Evolutionary conservation across 345 rosid genomes (phyloP).

Genomic region (Citrus glauca): DNA sequence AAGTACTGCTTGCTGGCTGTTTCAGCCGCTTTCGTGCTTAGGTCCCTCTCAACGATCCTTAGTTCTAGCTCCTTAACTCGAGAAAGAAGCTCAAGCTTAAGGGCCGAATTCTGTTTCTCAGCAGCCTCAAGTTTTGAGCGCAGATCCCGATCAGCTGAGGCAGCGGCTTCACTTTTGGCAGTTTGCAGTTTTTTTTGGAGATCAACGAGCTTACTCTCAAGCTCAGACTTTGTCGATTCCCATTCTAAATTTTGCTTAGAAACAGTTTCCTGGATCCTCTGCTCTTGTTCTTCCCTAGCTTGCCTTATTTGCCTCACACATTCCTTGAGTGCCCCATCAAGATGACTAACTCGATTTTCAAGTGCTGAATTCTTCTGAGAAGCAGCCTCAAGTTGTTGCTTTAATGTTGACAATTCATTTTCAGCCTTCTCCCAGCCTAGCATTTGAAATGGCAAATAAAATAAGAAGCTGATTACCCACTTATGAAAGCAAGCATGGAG

Average conservation of each 20-base stretch:
- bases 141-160: conserved; percentile 33
- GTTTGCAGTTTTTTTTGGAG: conserved; percentile 41
- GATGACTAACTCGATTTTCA: conserved; percentile 74
- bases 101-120: conserved; percentile 59
- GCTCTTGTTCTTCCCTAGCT: conserved; percentile 82
- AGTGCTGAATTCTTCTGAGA: conserved; percentile 42
- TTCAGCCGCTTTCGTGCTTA: conserved; percentile 88
- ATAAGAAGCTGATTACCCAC: background rate
- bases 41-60: conserved; percentile 67
- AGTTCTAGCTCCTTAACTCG: conserved; percentile 53
- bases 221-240: conserved; percentile 56
- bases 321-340: conserved; percentile 95
- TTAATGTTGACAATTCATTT: conserved; percentile 57
- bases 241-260: conserved; percentile 48
- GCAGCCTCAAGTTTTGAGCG: conserved; percentile 45
- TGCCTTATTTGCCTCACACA: conserved; percentile 87
- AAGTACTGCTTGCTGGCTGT: conserved; percentile 84
- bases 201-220: conserved; percentile 43
- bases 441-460: conserved; percentile 9
- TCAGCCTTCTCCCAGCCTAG: conserved; percentile 99
- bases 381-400: conserved; percentile 72
- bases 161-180: conserved; percentile 28
- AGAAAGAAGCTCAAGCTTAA: conserved; percentile 51
- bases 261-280: conserved; percentile 57
- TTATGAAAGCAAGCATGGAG: background rate